Evolutionary conservation across 352 stramenopile genomes (phyloP).

Genomic region (Pythium vanterpoolii): DNA sequence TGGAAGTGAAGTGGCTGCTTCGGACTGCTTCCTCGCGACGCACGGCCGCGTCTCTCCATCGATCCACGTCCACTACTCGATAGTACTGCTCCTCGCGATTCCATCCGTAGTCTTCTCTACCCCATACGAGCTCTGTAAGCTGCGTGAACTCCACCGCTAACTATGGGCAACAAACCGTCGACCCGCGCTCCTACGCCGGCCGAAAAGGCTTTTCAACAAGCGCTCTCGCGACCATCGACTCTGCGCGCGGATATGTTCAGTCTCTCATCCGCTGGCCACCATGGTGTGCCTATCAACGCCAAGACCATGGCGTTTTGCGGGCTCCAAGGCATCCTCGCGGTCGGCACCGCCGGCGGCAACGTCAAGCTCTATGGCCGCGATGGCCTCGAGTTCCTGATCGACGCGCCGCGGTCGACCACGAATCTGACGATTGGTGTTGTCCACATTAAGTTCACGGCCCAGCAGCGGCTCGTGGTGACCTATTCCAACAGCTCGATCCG

Average conservation of each 20-base stretch:
- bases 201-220: conserved; percentile 39
- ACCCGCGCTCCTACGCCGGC: conserved; percentile 26
- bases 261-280: conserved; percentile 48
- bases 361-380: conserved; percentile 71
- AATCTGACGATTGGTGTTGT: conserved; percentile 43
- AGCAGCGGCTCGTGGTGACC: conserved; percentile 54
- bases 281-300: conserved; percentile 67
- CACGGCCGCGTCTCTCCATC: not conserved
- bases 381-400: conserved; percentile 58
- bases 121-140: not conserved
- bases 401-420: conserved; percentile 28
- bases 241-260: conserved; percentile 46
- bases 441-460: conserved; percentile 61
- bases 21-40: not conserved
- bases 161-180: conserved; percentile 71
- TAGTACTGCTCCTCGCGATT: not conserved
- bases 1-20: not conserved
- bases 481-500: conserved; percentile 69
- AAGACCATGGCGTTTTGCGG: conserved; percentile 55
- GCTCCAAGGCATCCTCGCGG: conserved; percentile 58
- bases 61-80: not conserved
- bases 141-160: not conserved
- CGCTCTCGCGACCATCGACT: conserved; percentile 35
- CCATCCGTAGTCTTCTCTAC: not conserved
- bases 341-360: conserved; percentile 54